Percentiles rank a stretch among this genome's conserved stretches.
phyloP scores from a whole-genome alignment of 116 monocot genomes.

The Phalaenopsis hybrid region DNA sequence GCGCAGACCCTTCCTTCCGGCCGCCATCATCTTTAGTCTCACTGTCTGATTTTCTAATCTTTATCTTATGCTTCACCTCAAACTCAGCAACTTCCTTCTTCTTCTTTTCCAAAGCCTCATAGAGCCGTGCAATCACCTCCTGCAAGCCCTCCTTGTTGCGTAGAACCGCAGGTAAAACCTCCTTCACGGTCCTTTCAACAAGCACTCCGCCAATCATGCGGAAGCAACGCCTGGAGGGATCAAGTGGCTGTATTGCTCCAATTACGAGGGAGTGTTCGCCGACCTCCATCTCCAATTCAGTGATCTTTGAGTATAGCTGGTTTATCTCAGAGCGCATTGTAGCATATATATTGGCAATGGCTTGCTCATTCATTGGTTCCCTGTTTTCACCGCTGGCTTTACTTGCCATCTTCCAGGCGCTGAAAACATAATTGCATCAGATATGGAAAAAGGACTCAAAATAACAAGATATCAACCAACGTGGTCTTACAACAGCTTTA shows the following conservation, averaged over 20 bases:
- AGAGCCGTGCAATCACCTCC: slow-evolving; percentile 71
- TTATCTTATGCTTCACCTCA: slow-evolving; percentile 94
- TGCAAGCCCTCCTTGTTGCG: slow-evolving; percentile 84
- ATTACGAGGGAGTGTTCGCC: slow-evolving; percentile 88
- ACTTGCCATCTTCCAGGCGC: slow-evolving; percentile 36
- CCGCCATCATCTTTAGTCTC: slow-evolving; percentile 35
- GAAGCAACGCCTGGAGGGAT: slow-evolving; percentile 81
- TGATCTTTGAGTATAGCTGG: slow-evolving; percentile 84
- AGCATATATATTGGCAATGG: slow-evolving; percentile 54
- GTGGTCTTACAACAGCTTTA: no score
- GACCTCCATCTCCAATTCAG: slow-evolving; percentile 90
- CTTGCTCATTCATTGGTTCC: slow-evolving; percentile 69
- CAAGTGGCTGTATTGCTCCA: slow-evolving; percentile 70
- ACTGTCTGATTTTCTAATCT: slow-evolving; percentile 45
- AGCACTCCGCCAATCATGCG: slow-evolving; percentile 89
- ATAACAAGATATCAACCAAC: background rate
- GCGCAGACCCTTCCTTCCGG: slow-evolving; percentile 66
- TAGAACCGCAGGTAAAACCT: slow-evolving; percentile 84
- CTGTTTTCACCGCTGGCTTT: slow-evolving; percentile 18
- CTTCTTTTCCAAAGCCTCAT: slow-evolving; percentile 86
- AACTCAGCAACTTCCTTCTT: slow-evolving; percentile 86
- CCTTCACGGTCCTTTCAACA: slow-evolving; percentile 82
- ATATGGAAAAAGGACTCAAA: background rate
- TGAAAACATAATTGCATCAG: slow-evolving; percentile 1
- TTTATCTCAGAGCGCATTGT: slow-evolving; percentile 70